Evolutionary conservation across 2,329 filamentous ascomycete species (phyloP).

Genomic region (Ophiocordyceps sinensis): DNA sequence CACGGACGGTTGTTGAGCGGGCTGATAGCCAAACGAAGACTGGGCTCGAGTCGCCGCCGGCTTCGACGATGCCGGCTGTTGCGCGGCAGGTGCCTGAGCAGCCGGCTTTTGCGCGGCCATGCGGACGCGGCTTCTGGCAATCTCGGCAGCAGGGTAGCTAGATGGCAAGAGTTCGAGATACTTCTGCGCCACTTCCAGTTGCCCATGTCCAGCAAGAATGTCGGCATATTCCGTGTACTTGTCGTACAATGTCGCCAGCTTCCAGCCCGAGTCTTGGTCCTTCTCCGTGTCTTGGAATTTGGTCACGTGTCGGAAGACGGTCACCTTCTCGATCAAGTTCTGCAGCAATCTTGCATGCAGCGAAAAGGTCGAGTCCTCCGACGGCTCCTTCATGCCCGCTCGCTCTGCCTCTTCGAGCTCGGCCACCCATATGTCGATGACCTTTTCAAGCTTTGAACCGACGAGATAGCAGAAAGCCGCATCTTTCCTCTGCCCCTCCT

Average conservation of each 20-base stretch:
- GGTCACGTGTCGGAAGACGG: constrained; percentile 85
- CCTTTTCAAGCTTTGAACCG: constrained; percentile 94
- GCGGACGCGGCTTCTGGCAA: constrained; percentile 72
- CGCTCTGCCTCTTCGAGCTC: constrained; percentile 79
- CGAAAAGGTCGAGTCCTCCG: constrained; percentile 71
- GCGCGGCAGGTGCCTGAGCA: constrained; percentile 11
- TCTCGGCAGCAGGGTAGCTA: constrained; percentile 73
- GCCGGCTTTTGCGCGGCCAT: constrained; percentile 53
- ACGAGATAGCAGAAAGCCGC: constrained; percentile 94
- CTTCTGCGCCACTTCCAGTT: constrained; percentile 72
- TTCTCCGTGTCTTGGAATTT: constrained; percentile 76
- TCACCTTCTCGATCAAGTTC: constrained; percentile 95
- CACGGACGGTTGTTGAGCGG: constrained; percentile 21
- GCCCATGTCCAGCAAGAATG: constrained; percentile 80
- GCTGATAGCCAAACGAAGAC: constrained; percentile 30
- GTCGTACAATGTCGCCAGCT: constrained; percentile 73
- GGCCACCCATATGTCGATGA: constrained; percentile 83
- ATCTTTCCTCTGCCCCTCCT: constrained; percentile 66
- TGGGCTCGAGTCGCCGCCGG: constrained; percentile 24
- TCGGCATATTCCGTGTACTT: constrained; percentile 97
- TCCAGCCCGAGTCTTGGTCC: constrained; percentile 65
- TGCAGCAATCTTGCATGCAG: constrained; percentile 81
- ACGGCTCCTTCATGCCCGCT: constrained; percentile 52
- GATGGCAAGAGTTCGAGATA: constrained; percentile 79
- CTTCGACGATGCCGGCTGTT: constrained; percentile 16